phyloP scores from a whole-genome alignment of 108 stramenopile genomes.

The Pseudonitzschia multistriata region DNA sequence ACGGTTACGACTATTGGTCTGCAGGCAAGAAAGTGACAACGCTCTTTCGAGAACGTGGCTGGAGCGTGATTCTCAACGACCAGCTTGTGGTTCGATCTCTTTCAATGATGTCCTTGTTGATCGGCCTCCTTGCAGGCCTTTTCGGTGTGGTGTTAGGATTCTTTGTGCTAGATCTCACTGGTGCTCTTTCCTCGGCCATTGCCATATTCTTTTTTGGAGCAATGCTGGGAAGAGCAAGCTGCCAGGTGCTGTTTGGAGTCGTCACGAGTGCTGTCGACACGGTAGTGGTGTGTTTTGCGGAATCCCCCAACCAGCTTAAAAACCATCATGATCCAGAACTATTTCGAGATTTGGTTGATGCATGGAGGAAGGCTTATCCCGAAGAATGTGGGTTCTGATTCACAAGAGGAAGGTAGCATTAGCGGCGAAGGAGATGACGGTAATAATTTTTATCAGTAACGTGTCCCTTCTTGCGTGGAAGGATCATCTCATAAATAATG shows the following conservation, averaged over 20 bases:
- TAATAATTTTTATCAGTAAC: no score
- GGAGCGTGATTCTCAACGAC: conserved; percentile 65
- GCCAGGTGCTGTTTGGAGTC: conserved; percentile 52
- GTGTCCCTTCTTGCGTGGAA: no score
- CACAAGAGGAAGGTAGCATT: no score
- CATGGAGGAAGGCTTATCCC: conserved; percentile 73
- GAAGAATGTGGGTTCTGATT: conserved; percentile 55
- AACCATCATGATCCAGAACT: conserved; percentile 58
- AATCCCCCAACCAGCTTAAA: conserved; percentile 63
- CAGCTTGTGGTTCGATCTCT: conserved; percentile 48
- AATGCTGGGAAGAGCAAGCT: conserved; percentile 31
- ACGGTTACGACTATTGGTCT: conserved; percentile 70
- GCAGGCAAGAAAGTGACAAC: conserved; percentile 61
- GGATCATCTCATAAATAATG: no score
- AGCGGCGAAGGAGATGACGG: no score
- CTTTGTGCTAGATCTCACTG: neutral
- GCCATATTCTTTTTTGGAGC: conserved; percentile 22
- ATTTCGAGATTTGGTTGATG: conserved; percentile 46
- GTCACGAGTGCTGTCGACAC: conserved; percentile 75
- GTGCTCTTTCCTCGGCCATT: neutral
- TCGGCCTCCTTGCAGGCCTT: conserved; percentile 57
- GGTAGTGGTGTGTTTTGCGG: conserved; percentile 85
- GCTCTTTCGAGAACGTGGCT: conserved; percentile 61
- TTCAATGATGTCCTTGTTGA: conserved; percentile 43
- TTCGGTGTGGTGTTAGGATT: conserved; percentile 25